These are phyloP conservation scores for Paulownia fortunei DNA, from an alignment of 257 asterid species.

Conservation along the genomic window DNA sequence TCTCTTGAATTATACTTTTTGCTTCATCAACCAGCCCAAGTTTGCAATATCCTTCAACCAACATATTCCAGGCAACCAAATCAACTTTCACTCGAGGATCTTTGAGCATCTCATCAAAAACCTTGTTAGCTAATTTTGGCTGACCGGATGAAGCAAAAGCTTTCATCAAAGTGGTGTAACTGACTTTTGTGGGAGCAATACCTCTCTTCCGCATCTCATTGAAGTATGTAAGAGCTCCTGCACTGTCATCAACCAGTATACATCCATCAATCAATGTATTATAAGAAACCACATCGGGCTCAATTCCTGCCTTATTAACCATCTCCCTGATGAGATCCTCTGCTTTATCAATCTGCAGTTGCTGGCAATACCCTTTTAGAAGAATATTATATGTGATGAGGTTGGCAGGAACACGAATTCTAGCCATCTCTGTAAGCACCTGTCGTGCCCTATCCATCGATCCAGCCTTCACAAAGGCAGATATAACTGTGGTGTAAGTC, in stretches of 20 bases:
- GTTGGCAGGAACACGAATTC: constrained; percentile 72
- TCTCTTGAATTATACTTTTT: constrained; percentile 59
- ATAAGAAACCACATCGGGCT: constrained; percentile 94
- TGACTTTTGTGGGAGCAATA: constrained; percentile 88
- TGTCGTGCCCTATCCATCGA: constrained; percentile 80
- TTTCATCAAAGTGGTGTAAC: constrained; percentile 96
- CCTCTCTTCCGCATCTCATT: constrained; percentile 93
- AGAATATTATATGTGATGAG: constrained; percentile 85
- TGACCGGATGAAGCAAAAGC: constrained; percentile 90
- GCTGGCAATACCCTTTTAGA: constrained; percentile 90
- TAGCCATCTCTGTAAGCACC: constrained; percentile 76
- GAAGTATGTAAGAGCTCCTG: constrained; percentile 87
- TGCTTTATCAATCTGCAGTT: constrained; percentile 83
- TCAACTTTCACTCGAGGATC: constrained; percentile 93
- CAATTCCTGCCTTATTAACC: constrained; percentile 62
- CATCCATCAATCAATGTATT: constrained; percentile 92
- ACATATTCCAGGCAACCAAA: constrained; percentile 94
- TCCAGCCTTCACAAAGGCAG: constrained; percentile 81
- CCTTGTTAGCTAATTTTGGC: constrained; percentile 79
- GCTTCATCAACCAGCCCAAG: constrained; percentile 81
- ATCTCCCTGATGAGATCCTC: constrained; percentile 74
- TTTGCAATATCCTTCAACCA: constrained; percentile 85
- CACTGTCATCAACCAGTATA: constrained; percentile 75
- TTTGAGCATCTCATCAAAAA: constrained; percentile 87
- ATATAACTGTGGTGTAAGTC: constrained; percentile 84